Percentiles rank a stretch among this genome's conserved stretches.
phyloP scores from a whole-genome alignment of 257 asterid species.

The Scutellaria minor region DNA sequence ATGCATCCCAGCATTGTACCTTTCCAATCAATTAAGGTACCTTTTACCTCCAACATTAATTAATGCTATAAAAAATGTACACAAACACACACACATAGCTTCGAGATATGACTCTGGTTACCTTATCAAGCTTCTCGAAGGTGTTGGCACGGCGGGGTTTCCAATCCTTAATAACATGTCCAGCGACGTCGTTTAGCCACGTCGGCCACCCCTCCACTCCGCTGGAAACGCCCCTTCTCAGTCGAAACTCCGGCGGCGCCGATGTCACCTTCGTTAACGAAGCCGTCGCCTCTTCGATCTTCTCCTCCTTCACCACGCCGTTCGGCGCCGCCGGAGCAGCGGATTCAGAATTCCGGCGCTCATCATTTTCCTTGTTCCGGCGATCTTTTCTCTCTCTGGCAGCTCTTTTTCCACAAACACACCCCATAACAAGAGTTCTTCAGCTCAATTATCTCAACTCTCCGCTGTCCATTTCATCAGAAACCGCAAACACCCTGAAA shows the following conservation, averaged over 20 bases:
- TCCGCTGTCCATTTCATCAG: conserved; percentile 32
- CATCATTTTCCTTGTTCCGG: conserved; percentile 36
- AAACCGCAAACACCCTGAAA: not conserved
- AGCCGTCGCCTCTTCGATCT: conserved; percentile 40
- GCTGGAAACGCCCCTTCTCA: conserved; percentile 44
- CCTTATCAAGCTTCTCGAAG: conserved; percentile 90
- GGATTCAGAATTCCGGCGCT: conserved; percentile 30
- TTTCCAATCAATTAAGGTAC: conserved; percentile 31
- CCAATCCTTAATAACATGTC: conserved; percentile 88
- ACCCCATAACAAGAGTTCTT: conserved; percentile 52
- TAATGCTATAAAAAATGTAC: not conserved
- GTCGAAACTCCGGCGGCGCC: conserved; percentile 45
- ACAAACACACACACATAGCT: not conserved
- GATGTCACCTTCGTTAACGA: conserved; percentile 18
- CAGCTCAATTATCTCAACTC: conserved; percentile 20
- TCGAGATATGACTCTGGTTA: conserved; percentile 28
- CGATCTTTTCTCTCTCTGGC: conserved; percentile 39
- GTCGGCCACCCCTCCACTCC: conserved; percentile 75
- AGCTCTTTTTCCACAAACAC: conserved; percentile 54
- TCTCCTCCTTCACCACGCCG: conserved; percentile 34
- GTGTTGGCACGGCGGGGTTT: conserved; percentile 88
- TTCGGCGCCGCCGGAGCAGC: conserved; percentile 28
- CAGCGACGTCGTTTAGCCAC: conserved; percentile 82
- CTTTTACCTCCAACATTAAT: conserved; percentile 10
- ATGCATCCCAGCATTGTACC: conserved; percentile 41